phyloP scores from a whole-genome alignment of 2,329 filamentous ascomycete species.

The Pestalotiopsis fici region DNA sequence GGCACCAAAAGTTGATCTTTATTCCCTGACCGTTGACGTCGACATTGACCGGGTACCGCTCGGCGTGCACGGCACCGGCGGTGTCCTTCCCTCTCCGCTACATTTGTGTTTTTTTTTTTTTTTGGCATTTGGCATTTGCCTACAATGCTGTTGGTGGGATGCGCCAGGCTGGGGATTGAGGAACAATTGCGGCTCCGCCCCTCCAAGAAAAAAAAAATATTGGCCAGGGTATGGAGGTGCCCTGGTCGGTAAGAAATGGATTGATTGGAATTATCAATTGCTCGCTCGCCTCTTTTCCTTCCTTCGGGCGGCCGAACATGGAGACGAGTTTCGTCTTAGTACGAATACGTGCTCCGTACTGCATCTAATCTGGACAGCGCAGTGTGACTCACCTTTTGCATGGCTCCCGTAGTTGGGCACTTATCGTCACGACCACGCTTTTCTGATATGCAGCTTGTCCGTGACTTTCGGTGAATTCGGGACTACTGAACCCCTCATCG shows the following conservation, averaged over 20 bases:
- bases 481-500: not conserved
- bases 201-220: not conserved
- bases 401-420: not conserved
- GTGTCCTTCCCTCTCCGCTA: not conserved
- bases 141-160: not conserved
- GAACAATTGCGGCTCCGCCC: constrained; percentile 1
- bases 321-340: not conserved
- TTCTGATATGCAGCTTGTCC: not conserved
- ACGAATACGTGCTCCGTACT: not conserved
- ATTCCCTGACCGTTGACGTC: not conserved
- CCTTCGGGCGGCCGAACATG: not conserved
- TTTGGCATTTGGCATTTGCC: not conserved
- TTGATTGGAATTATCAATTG: not conserved
- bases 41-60: not conserved
- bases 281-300: not conserved
- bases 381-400: constrained; percentile 6
- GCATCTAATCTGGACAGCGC: not conserved
- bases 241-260: not conserved
- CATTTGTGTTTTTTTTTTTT: not conserved
- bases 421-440: not conserved
- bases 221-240: not conserved
- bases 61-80: not conserved
- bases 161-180: not conserved
- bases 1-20: not conserved
- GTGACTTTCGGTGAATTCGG: constrained; percentile 1